Base-by-base conservation (phyloP, 2,329 filamentous ascomycete genomes). In the Paramyrothecium roridum region DNA sequence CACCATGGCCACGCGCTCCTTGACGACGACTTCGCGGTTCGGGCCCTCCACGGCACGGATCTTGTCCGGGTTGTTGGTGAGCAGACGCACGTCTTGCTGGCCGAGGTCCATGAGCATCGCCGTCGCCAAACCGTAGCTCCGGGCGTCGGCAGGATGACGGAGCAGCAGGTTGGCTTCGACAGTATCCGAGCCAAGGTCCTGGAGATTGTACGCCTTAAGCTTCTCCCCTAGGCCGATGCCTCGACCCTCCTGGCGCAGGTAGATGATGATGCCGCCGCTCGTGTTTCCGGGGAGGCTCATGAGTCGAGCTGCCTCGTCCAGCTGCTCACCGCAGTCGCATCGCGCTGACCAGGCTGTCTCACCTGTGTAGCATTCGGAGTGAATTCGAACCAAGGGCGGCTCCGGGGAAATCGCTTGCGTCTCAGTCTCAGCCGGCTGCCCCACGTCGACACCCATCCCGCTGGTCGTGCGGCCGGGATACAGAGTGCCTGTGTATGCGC, bases 21-120 rank as follows among this genome's bases (percentile, higher is more conserved):
- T 90, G 2, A 99, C 95, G 10, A 89, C 81, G 13, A 99, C 81
- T 74, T 99, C 93, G 12, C 92, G 79, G 61, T 90, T 90, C 0
- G 93, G 93, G 0, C 95, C 95, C 71, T 99, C 95, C 1, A 99
- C 90, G 0, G 95, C 95, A 17, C 91, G 81, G 46, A 99, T 90
- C 77, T 99, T 99, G 65, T 99, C 95, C 0, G 95, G 95, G 66
- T 99, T 99, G 71, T 99, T 99, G 11, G 95, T 99, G 64, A 99
- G 76, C 52, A 99, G 76, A 37, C 90, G 81, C 53, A 98, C 87
- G 26, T 93, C 89, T 13, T 76, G 72, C 63, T 96, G 82, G 0
- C 91, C 93, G 30, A 99, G 76, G 74, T 99, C 95, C 57, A 87
- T 80, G 53, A 99, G 78, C 82, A 99, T 98, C 0, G 93, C 93